These are phyloP conservation scores for Fusarium bactridioides DNA, from an alignment of 2,329 filamentous ascomycete species.

Conservation along the genomic window DNA sequence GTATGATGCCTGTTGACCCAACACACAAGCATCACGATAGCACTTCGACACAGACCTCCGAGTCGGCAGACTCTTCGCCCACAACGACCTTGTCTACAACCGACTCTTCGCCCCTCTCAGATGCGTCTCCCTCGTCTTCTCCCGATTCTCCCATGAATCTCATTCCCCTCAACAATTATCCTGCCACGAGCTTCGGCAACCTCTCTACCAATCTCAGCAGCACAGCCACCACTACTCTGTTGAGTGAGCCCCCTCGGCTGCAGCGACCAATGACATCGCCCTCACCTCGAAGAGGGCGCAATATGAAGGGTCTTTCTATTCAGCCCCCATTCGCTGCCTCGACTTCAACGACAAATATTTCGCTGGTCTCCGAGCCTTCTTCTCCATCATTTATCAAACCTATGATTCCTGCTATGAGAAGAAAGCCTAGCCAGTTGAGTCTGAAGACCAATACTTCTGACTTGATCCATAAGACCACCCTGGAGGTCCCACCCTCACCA, in stretches of 20 bases:
- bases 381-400: conserved; percentile 85
- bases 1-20: conserved; percentile 54
- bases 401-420: conserved; percentile 72
- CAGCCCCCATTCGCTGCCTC: conserved; percentile 64
- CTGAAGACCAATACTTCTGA: conserved; percentile 75
- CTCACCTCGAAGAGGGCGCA: conserved; percentile 75
- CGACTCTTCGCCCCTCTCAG: conserved; percentile 88
- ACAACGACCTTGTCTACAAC: conserved; percentile 94
- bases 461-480: conserved; percentile 55
- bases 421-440: conserved; percentile 80
- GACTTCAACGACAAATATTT: conserved; percentile 56
- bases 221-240: conserved; percentile 34
- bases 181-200: conserved; percentile 64
- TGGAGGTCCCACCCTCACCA: conserved; percentile 65
- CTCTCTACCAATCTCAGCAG: conserved; percentile 35
- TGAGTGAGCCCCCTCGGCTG: conserved; percentile 53
- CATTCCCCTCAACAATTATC: conserved; percentile 74
- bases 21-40: conserved; percentile 77
- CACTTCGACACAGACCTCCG: conserved; percentile 79
- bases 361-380: conserved; percentile 69
- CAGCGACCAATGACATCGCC: conserved; percentile 72
- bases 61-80: conserved; percentile 92
- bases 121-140: conserved; percentile 89
- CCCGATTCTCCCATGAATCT: conserved; percentile 87
- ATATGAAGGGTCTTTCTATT: conserved; percentile 85